These are phyloP conservation scores for Ceratobasidium sp. DNA, from an alignment of 1,284 basidiomycete species.

Conservation along the genomic window DNA sequence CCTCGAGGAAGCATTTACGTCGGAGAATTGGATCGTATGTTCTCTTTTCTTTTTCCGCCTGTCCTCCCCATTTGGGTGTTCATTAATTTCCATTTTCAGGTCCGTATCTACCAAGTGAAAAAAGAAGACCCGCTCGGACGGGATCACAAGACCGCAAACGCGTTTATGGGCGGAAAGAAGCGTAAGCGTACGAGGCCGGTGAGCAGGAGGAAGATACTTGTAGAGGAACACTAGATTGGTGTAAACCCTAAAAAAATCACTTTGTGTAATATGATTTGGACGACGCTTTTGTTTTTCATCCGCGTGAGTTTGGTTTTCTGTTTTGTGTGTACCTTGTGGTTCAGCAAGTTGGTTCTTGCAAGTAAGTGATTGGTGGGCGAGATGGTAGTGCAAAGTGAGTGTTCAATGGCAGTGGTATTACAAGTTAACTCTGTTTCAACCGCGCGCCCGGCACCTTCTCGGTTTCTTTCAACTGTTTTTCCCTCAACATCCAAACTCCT, in stretches of 20 bases:
- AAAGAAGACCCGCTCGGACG: constrained; percentile 94
- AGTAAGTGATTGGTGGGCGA: too few species aligned
- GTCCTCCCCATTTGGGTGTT: too few species aligned
- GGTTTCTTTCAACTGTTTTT: constrained; percentile 6
- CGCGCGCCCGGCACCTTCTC: neutral
- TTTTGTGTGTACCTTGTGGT: too few species aligned
- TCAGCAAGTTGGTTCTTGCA: too few species aligned
- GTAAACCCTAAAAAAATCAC: constrained; percentile 15
- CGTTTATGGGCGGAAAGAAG: constrained; percentile 90
- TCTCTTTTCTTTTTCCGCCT: constrained; percentile 3
- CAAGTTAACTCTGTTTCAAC: constrained; percentile 4
- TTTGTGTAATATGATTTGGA: constrained; percentile 28
- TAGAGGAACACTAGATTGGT: constrained; percentile 31
- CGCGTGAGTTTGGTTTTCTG: too few species aligned
- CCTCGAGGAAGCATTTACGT: constrained; percentile 95
- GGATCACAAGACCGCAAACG: constrained; percentile 87
- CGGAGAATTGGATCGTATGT: constrained; percentile 97
- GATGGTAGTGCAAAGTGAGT: too few species aligned
- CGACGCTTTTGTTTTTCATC: neutral
- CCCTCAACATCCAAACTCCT: constrained; percentile 31
- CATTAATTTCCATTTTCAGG: too few species aligned
- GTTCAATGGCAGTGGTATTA: too few species aligned
- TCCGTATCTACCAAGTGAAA: constrained; percentile 96
- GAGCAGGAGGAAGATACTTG: constrained; percentile 30
- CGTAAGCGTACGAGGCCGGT: constrained; percentile 75